Base-by-base conservation (phyloP, 306 rosid genomes). In the Calophaca sinica region DNA sequence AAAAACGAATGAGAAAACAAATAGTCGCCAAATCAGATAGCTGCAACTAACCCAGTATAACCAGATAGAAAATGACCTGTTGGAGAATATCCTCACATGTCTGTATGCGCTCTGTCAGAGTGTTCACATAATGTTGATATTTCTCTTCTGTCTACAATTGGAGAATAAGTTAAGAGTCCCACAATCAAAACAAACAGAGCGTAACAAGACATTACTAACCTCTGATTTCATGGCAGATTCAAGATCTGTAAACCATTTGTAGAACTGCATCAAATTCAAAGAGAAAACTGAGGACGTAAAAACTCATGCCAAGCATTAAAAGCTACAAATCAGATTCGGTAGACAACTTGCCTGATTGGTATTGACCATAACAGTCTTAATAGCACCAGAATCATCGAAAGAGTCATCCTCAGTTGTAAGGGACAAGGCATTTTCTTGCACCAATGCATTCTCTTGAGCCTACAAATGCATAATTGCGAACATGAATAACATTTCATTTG, bases 211-310 rank as follows among this genome's bases (percentile, higher is more conserved):
- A 49, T 3, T 57, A 81, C 93, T 68, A 78, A 92, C 99, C 99
- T 94, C 98, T 5, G 96, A 92, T 81, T 92, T 92, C 99, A 94
- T 92, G 7, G 96, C 96, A 2, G 98, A 89, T 85, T 94, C 99
- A 9, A 94, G 98, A 84, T 92, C 99, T 1, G 89, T 84, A 81
- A 94, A 94, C 99, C 99, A 94, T 70, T 89, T 94, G 71, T 94
- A 94, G 62, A 94, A 92, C 99, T 94, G 90, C 86, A 80, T 0
- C 52, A 73, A 73, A 77, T 62, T 3, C 20, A 82, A 80, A 79
- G 54, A 32, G 31, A 28, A 84, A 9, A 79, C 20, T 9, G 76
- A 62, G 3, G 1, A 38, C 3, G 9, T 48, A 2, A 70, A 52
- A 72, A 73, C 5, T 50, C 69, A 38, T 32, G 6, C 9, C 33